These are phyloP conservation scores for Fusarium udum DNA, from an alignment of 2,329 filamentous ascomycete species.

Conservation along the genomic window DNA sequence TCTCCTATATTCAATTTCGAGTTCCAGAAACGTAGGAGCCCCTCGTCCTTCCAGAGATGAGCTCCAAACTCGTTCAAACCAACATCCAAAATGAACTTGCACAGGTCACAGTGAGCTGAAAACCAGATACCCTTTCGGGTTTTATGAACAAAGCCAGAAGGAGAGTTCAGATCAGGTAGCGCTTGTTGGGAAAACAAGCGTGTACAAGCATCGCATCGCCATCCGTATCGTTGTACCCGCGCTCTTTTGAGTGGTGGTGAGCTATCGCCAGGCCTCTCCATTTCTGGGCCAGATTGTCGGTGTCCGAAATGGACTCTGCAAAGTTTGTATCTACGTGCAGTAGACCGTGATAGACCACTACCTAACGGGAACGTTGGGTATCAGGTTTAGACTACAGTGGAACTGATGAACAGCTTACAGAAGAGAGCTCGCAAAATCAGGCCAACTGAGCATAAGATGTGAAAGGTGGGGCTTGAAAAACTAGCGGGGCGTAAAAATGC, in stretches of 20 bases:
- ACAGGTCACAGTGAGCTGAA: neutral
- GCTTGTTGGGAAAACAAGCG: neutral
- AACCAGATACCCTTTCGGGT: rapidly evolving
- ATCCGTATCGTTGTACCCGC: rapidly evolving
- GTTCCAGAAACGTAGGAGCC: neutral
- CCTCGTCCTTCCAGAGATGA: neutral
- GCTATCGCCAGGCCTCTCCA: rapidly evolving
- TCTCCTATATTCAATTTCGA: rapidly evolving
- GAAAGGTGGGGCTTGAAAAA: too few relatives aligned
- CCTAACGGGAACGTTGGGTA: neutral
- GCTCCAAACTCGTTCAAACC: rapidly evolving
- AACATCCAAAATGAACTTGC: rapidly evolving
- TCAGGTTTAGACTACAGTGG: rapidly evolving
- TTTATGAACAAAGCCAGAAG: neutral
- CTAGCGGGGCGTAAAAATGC: neutral
- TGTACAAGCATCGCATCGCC: neutral
- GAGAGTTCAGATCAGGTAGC: neutral
- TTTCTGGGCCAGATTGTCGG: rapidly evolving
- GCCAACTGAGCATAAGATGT: neutral
- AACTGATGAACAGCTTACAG: neutral
- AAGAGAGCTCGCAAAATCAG: rapidly evolving
- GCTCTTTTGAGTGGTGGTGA: neutral
- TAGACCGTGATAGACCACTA: neutral
- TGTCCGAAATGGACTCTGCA: neutral
- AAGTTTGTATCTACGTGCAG: neutral